Evolutionary conservation across 192 early-diverging fungal species (phyloP), one percentile per base, ranked within the genome.

Genomic region (Rhizoclosmatium globosum): DNA sequence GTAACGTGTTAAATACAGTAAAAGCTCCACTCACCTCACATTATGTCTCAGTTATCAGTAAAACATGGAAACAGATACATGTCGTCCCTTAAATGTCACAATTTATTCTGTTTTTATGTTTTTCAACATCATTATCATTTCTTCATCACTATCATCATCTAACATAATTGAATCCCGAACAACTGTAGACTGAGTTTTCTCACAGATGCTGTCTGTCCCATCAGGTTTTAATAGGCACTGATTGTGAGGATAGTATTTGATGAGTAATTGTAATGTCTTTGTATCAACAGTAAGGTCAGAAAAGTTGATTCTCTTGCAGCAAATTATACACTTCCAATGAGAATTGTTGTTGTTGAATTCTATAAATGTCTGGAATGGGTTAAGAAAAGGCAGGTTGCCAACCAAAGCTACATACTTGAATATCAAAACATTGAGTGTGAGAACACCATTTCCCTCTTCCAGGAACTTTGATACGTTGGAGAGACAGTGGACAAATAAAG

Each of bases 241-340:
- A 11, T 64, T 21, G 7, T 11, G 7, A 17, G 7, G 7, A 17
- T 64, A 11, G 41, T 64, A 64, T 21, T 64, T 64, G 7, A 11
- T 23, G 11, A 7, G 7, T 11, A 64, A 42, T 6, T 21, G 21
- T 64, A 64, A 21, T 41, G 41, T 64, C 62, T 41, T 23, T 6
- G 62, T 11, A 21, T 64, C 62, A 64, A 42, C 7, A 64, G 21
- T 21, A 17, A 64, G 21, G 0, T 64, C 62, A 42, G 21, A 17
- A 21, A 6, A 64, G 6, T 23, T 11, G 11, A 64, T 41, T 41
- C 62, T 23, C 62, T 64, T 64, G 21, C 23, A 23, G 62, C 62
- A 64, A 39, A 64, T 41, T 6, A 64, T 64, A 21, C 62, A 64
- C 21, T 64, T 64, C 62, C 62, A 64, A 6, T 64, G 23, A 17